A percentile compares a stretch with the other conserved stretches of the same genome.
phyloP scores from a whole-genome alignment of 371 early-diverging fungal species.

The Capniomyces stellatus region DNA sequence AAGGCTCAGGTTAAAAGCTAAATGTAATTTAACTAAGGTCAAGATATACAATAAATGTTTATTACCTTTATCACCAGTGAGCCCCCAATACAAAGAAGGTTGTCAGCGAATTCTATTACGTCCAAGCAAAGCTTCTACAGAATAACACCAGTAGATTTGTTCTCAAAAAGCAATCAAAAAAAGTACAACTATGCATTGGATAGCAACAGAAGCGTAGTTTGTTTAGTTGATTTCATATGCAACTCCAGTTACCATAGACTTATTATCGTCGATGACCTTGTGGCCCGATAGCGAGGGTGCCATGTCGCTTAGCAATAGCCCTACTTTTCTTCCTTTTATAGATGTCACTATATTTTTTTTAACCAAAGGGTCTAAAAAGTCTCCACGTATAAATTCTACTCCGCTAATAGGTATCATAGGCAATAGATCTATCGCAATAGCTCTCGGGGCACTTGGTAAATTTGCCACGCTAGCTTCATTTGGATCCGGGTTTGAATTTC shows the following conservation, averaged over 20 bases:
- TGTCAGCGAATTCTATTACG: constrained; percentile 39
- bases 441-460: too few species aligned
- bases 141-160: background rate
- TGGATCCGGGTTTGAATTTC: too few species aligned
- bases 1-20: background rate
- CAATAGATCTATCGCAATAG: constrained; percentile 55
- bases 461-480: background rate
- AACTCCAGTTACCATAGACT: constrained; percentile 13
- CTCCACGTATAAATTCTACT: constrained; percentile 42
- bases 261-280: constrained; percentile 26
- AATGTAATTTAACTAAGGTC: background rate
- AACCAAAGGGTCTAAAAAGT: constrained; percentile 28
- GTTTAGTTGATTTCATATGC: background rate
- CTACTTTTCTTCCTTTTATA: constrained; percentile 25
- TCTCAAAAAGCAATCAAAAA: constrained; percentile 1
- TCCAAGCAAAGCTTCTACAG: constrained; percentile 42
- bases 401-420: constrained; percentile 46
- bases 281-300: constrained; percentile 56
- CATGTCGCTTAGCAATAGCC: constrained; percentile 60
- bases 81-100: constrained; percentile 38
- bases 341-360: constrained; percentile 24
- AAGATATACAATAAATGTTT: background rate
- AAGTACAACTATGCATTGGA: background rate
- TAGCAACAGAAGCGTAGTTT: background rate
- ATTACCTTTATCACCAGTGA: constrained; percentile 52